Evolutionary conservation across 2,329 filamentous ascomycete genomes (phyloP).

Genomic region (Trichophyton mentagrophytes): DNA sequence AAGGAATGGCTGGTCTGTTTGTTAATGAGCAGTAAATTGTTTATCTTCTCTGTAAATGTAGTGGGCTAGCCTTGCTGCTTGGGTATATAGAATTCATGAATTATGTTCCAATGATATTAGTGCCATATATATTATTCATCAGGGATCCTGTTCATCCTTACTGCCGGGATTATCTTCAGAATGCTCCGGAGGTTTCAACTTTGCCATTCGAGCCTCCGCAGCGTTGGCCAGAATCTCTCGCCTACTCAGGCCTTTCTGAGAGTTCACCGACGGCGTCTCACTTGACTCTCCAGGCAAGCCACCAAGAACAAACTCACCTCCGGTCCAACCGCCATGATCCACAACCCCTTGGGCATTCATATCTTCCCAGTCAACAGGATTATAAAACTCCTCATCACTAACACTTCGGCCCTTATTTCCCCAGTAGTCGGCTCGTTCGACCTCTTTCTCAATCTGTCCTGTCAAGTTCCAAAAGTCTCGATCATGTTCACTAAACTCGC

Average conservation of each 20-base stretch:
- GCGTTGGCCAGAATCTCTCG: slow-evolving; percentile 64
- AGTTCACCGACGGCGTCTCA: slow-evolving; percentile 13
- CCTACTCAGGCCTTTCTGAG: slow-evolving; percentile 39
- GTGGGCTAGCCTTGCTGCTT: not conserved
- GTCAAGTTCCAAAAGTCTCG: slow-evolving; percentile 81
- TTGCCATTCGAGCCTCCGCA: slow-evolving; percentile 54
- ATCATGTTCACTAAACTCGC: slow-evolving; percentile 75
- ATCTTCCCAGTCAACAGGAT: slow-evolving; percentile 43
- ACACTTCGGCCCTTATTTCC: slow-evolving; percentile 54
- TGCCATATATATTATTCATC: not conserved
- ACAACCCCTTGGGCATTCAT: slow-evolving; percentile 37
- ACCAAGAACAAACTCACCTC: slow-evolving; percentile 64
- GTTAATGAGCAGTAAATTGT: slow-evolving; percentile 46
- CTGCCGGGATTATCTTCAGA: not conserved
- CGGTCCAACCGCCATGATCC: slow-evolving; percentile 64
- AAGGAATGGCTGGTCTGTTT: slow-evolving; percentile 55
- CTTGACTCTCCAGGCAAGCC: slow-evolving; percentile 31
- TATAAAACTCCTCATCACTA: slow-evolving; percentile 47
- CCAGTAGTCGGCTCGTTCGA: slow-evolving; percentile 74
- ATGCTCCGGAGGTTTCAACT: not conserved
- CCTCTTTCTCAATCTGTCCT: slow-evolving; percentile 74
- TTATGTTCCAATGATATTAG: not conserved
- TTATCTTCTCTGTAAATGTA: not conserved
- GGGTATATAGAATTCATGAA: not conserved
- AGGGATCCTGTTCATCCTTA: not conserved